Base-by-base conservation (phyloP, 2,329 filamentous ascomycete species). In the Botryotinia globosa region DNA sequence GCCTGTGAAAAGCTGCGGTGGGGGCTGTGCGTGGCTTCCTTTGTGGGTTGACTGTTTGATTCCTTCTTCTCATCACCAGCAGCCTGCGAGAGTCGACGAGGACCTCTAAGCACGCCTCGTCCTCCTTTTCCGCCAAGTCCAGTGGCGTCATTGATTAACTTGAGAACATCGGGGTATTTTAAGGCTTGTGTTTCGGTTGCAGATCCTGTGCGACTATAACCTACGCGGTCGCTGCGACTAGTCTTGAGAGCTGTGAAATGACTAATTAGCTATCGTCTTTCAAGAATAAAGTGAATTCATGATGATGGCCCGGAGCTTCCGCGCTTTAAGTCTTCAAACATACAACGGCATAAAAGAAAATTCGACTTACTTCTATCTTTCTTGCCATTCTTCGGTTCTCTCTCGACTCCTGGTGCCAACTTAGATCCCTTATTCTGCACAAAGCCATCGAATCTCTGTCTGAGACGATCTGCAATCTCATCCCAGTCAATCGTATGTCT, bases 111-210 rank as follows among this genome's bases (percentile, higher is more conserved):
- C n/a, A 67, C 14, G 6, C 65, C 65, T 10, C 65, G 65, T 9
- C 65, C 65, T 32, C 65, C 65, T 1, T 56, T 67, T 20, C 65
- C 65, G 3, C 65, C 65, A 32, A 67, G 10, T 32, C 65, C 65
- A 42, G 65, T 56, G 9, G 68, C 44, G 16, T 37, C 10, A 29
- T 70, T 70, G 1, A 70, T 39, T 3, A 70, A 29, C 22, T 63
- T 18, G 12, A 70, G 68, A 9, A 70, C 63, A 22, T 62, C 68
- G 12, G 54, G 20, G 25, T 70, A 70, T 34, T 70, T 70, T 1
- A 62, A 20, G 29, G 68, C 68, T 9, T 70, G 68, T 9, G 68
- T 62, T 25, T 61, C 68, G 8, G 68, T 70, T 39, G 68, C 54
- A 16, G 58, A 45, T 8, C 68, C 56, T 37, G 16, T 67, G 9